Evolutionary conservation across 2,329 filamentous ascomycete species (phyloP), one percentile per base, ranked within the genome.

Genomic region (Penicillium sp.): DNA sequence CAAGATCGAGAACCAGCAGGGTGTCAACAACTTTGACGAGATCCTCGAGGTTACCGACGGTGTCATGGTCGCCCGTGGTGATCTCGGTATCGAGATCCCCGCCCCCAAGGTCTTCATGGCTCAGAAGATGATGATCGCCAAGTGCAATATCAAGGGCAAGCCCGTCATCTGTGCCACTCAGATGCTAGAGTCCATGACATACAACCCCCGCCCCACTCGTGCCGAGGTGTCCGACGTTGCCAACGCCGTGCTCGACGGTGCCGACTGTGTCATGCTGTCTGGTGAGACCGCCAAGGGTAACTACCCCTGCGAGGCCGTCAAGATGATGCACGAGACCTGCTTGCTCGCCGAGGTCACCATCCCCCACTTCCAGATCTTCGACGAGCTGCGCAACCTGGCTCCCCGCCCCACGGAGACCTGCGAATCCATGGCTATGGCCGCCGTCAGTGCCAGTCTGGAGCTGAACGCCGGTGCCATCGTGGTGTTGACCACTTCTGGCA

Each of bases 121-220:
- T 47, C 93, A 98, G 80, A 98, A 98, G 86, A 98, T 98, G 88
- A 90, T 98, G 82, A 98, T 98, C 74, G 90, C 93, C 75, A 97
- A 97, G 85, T 98, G 93, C 84, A 98, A 98, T 80, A 84, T 96
- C 68, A 90, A 89, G 61, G 93, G 93, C 74, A 98, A 98, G 82
- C 93, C 93, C 60, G 90, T 91, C 71, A 96, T 98, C 71, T 97
- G 91, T 75, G 93, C 93, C 50, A 98, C 93, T 32, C 93, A 98
- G 79, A 98, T 98, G 93, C 82, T 98, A 61, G 93, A 98, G 82
- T 95, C 89, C 59, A 98, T 98, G 93, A 98, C 95, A 74, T 96
- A 95, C 81, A 98, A 98, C 80, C 93, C 93, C 59, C 88, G 93
- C 55, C 93, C 93, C 42, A 98, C 93, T 55, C 89, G 93, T 74